These are phyloP conservation scores for Vinca minor DNA, from an alignment of 257 asterid genomes.

Conservation along the genomic window DNA sequence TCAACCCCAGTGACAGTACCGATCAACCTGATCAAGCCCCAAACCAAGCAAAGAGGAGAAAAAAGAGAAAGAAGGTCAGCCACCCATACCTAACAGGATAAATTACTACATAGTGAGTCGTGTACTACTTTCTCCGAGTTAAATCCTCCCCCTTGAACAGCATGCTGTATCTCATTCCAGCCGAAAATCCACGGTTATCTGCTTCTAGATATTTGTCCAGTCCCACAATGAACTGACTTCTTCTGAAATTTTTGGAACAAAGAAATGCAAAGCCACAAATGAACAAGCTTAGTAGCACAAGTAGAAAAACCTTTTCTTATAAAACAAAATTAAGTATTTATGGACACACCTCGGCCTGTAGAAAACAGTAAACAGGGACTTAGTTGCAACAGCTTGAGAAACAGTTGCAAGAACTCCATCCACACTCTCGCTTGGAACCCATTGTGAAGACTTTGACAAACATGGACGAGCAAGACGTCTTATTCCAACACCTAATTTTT, in stretches of 20 bases:
- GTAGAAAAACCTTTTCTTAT: neutral
- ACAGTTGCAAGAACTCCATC: constrained; percentile 7
- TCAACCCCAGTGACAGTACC: constrained; percentile 67
- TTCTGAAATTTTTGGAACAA: constrained; percentile 7
- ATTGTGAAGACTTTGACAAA: neutral
- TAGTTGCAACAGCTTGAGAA: constrained; percentile 13
- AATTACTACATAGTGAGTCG: neutral
- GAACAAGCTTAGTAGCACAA: neutral
- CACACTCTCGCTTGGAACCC: constrained; percentile 6
- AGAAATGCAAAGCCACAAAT: constrained; percentile 8
- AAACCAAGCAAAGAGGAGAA: neutral
- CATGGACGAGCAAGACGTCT: constrained; percentile 6
- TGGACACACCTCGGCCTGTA: constrained; percentile 11
- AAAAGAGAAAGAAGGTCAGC: neutral
- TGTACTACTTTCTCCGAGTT: neutral
- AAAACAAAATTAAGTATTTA: neutral
- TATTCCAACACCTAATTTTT: constrained; percentile 15
- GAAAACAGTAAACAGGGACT: constrained; percentile 4
- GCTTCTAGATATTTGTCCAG: constrained; percentile 6
- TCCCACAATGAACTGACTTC: constrained; percentile 10
- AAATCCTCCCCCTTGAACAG: constrained; percentile 5
- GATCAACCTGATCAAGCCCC: constrained; percentile 40
- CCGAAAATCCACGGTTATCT: neutral
- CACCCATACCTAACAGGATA: neutral
- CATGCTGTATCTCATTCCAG: constrained; percentile 3